These are phyloP conservation scores for Wickerhamomyces sydowiorum DNA, from an alignment of 805 yeast species.

Conservation along the genomic window DNA sequence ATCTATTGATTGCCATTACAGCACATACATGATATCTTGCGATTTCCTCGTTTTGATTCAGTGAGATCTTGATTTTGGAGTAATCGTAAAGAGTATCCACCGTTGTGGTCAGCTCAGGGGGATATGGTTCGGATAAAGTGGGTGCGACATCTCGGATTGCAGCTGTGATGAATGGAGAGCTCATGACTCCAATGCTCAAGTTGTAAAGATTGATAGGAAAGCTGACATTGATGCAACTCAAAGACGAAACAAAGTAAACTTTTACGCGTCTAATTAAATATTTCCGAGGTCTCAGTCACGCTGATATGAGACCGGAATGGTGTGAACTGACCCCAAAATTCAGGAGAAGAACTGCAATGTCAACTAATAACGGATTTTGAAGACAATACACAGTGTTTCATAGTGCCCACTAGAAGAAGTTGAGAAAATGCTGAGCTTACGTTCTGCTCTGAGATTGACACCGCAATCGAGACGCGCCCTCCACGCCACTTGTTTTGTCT, in stretches of 20 bases:
- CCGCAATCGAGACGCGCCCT: not conserved
- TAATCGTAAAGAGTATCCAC: slow-evolving; percentile 35
- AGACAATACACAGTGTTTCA: no score
- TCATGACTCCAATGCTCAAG: slow-evolving; percentile 15
- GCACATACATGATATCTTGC: slow-evolving; percentile 70
- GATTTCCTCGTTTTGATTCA: slow-evolving; percentile 50
- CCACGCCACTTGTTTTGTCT: not conserved
- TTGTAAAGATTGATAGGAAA: no score
- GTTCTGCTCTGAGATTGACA: not conserved
- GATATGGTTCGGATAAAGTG: slow-evolving; percentile 37
- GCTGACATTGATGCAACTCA: no score
- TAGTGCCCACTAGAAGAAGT: no score
- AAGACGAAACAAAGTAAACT: no score
- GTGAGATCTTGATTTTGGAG: slow-evolving; percentile 41
- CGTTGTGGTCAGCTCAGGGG: slow-evolving; percentile 29
- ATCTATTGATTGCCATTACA: slow-evolving; percentile 48
- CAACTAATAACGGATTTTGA: no score
- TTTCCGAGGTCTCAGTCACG: not conserved
- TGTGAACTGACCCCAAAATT: not conserved
- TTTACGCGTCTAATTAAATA: no score
- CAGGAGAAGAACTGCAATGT: no score
- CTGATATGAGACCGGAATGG: no score
- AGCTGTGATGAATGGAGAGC: slow-evolving; percentile 24
- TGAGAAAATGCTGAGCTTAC: not conserved
- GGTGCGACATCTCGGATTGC: slow-evolving; percentile 48